Conservation (phyloP, 1,139 yeast genomes). For the Blastobotrys proliferans region DNA sequence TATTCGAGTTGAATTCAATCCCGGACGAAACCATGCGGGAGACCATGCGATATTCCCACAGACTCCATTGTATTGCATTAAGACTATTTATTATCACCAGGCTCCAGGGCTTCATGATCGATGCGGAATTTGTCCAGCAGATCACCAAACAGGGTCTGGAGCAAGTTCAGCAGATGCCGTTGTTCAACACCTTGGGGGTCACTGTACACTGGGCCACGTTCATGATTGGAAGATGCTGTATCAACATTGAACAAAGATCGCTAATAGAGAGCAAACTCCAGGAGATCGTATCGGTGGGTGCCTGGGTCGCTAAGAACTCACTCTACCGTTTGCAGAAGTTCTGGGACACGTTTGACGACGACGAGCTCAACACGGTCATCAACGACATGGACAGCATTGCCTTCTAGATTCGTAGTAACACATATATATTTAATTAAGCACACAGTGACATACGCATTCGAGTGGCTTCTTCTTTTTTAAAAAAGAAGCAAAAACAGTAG, state of each 20-base stretch:
- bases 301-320: constrained; percentile 22
- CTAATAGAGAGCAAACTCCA: constrained; percentile 17
- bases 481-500: too few relatives aligned
- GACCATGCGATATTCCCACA: constrained; percentile 17
- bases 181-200: constrained; percentile 22
- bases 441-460: too few relatives aligned
- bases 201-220: constrained; percentile 21
- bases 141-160: constrained; percentile 8
- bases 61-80: constrained; percentile 17
- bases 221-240: constrained; percentile 22
- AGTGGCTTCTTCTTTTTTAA: too few relatives aligned
- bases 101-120: not conserved
- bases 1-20: constrained; percentile 12
- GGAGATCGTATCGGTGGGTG: constrained; percentile 19
- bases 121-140: constrained; percentile 3
- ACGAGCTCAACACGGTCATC: constrained; percentile 9
- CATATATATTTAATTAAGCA: not conserved
- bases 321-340: constrained; percentile 19
- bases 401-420: constrained; percentile 9
- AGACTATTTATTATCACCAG: constrained; percentile 7
- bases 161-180: constrained; percentile 16
- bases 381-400: constrained; percentile 21
- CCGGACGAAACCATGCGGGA: constrained; percentile 11
- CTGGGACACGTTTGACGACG: constrained; percentile 21
- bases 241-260: constrained; percentile 22